Percentiles rank a stretch among this genome's conserved stretches.
phyloP scores from a whole-genome alignment of 345 rosid species.

The Euclidium syriacum region DNA sequence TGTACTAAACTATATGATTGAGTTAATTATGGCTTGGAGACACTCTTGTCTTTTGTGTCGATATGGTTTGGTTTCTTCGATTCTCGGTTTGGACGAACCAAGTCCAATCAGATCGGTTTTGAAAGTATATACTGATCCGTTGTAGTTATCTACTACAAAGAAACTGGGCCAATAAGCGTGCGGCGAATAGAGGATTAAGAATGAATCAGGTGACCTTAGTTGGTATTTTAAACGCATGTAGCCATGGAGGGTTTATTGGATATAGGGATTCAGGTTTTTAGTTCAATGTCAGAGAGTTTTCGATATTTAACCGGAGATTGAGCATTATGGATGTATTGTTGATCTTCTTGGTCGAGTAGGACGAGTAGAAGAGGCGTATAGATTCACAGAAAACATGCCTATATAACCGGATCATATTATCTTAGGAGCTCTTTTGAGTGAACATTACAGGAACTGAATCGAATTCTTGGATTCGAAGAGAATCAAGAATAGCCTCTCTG shows the following conservation, averaged over 20 bases:
- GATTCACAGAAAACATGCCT: conserved; percentile 37
- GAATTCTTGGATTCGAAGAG: conserved; percentile 31
- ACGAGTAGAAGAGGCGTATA: conserved; percentile 42
- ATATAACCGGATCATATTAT: conserved; percentile 51
- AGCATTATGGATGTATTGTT: conserved; percentile 64
- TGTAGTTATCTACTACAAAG: no score
- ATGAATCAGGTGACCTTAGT: conserved; percentile 54
- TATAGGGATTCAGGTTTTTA: conserved; percentile 46
- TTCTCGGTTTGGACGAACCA: neutral
- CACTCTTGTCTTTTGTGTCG: neutral
- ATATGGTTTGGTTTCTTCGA: neutral
- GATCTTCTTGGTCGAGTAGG: conserved; percentile 63
- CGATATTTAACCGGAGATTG: conserved; percentile 43
- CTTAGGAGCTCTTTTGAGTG: conserved; percentile 58
- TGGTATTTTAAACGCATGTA: conserved; percentile 55
- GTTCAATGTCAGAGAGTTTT: conserved; percentile 47
- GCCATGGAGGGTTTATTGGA: conserved; percentile 64
- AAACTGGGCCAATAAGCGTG: no score
- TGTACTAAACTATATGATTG: neutral
- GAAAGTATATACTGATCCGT: no score
- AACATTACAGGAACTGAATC: conserved; percentile 48
- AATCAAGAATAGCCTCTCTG: no score
- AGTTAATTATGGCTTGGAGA: no score
- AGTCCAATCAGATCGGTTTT: no score
- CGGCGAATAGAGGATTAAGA: conserved; percentile 33